Percentiles rank a stretch among this genome's conserved stretches.
These are phyloP conservation scores for Flaveria ramosissima DNA, from an alignment of 129 eudicot species.

Conservation along the genomic window DNA sequence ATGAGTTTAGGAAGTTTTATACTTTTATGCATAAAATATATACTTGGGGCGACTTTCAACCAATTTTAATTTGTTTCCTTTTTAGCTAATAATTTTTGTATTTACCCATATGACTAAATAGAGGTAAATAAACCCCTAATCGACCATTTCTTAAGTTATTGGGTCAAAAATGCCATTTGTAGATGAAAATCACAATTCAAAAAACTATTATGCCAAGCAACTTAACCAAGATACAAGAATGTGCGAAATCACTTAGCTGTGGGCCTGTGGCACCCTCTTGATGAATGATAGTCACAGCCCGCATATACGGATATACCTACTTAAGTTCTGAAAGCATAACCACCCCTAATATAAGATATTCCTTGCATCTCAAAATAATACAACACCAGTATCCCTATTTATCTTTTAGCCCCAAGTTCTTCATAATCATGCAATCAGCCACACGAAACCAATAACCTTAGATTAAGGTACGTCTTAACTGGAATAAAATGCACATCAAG, in stretches of 20 bases:
- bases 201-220: background rate
- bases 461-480: background rate
- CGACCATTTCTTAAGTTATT: too few relatives aligned
- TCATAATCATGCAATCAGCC: background rate
- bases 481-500: background rate
- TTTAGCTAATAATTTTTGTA: background rate
- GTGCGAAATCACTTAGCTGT: background rate
- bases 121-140: background rate
- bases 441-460: background rate
- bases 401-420: conserved; percentile 9
- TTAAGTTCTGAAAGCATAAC: conserved; percentile 15
- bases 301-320: background rate
- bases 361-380: background rate
- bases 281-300: background rate
- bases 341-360: background rate
- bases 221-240: conserved; percentile 11
- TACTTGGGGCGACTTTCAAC: background rate
- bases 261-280: background rate
- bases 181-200: background rate
- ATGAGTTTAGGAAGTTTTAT: background rate
- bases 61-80: background rate
- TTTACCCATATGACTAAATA: background rate
- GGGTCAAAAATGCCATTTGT: background rate
- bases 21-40: background rate
- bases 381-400: background rate